These are phyloP conservation scores for Fragosphaeria purpurea DNA, from an alignment of 2,329 filamentous ascomycete genomes.

Conservation along the genomic window DNA sequence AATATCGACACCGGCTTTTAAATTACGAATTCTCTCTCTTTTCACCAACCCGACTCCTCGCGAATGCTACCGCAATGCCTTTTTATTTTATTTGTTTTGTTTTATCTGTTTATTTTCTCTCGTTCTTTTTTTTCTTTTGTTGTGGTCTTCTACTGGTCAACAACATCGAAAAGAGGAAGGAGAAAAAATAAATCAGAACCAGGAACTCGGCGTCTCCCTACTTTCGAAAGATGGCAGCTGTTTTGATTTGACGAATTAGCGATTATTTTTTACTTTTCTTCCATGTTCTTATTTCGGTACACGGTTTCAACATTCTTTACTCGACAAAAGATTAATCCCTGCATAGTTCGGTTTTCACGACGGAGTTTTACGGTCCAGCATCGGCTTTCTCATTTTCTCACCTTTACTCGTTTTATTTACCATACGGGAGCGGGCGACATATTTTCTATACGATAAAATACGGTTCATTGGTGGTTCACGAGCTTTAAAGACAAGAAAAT, in stretches of 20 bases:
- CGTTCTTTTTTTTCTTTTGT: constrained; percentile 11
- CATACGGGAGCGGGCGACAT: constrained; percentile 32
- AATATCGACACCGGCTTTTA: background rate
- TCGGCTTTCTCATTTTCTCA: constrained; percentile 19
- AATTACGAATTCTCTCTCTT: background rate
- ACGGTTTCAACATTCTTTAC: constrained; percentile 22
- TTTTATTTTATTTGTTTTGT: constrained; percentile 9
- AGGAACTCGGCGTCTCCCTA: constrained; percentile 25
- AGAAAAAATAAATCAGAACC: constrained; percentile 17
- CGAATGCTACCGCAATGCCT: constrained; percentile 24
- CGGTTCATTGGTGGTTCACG: constrained; percentile 41
- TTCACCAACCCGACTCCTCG: constrained; percentile 20
- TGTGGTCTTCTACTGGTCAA: constrained; percentile 11
- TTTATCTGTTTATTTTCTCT: background rate
- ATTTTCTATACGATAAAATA: constrained; percentile 30
- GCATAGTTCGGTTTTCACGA: constrained; percentile 37
- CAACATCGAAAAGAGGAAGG: constrained; percentile 9
- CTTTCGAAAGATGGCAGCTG: constrained; percentile 30
- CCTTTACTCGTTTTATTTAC: constrained; percentile 17
- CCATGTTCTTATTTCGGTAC: constrained; percentile 18
- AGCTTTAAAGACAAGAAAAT: constrained; percentile 37
- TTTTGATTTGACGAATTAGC: constrained; percentile 32
- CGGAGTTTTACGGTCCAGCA: constrained; percentile 29
- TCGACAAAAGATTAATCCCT: constrained; percentile 22
- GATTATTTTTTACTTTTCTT: constrained; percentile 27